Evolutionary conservation across 331 rosid genomes (phyloP), one percentile per base, ranked within the genome.

Genomic region (Pyrus hybrid): DNA sequence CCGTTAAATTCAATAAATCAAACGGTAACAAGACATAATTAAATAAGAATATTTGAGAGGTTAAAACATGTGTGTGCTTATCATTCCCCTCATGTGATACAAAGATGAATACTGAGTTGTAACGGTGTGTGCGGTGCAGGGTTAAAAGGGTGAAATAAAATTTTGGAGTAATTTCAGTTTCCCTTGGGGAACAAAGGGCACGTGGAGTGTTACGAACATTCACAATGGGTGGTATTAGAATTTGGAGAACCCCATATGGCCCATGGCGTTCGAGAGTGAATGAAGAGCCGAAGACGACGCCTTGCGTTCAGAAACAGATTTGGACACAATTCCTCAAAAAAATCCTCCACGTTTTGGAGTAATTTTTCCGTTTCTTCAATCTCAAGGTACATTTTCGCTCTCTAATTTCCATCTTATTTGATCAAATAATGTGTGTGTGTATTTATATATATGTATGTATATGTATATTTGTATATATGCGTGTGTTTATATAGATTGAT

Each of bases 241-340:
- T 43, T 43, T 43, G 5, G 51, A 43, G 51, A 43, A 43, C 45
- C 45, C 45, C 45, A 37, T 37, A 37, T 43, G 49, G 18, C 7
- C 53, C 45, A 37, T 58, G 68, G 58, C 57, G 67, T 57, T 56
- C 23, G 35, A 18, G 22, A 43, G 25, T 22, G 23, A 58, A 35
- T 72, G 68, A 73, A 60, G 43, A 72, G n/a, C 76, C 77, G 77
- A 61, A 61, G 60, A 41, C 20, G 60, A 73, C 68, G 77, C 77
- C 13, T 9, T 61, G 51, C 77, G 43, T 73, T 54, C 13, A 54
- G 58, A 61, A 37, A 37, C 16, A 61, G 10, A 58, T 60, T 73
- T 41, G 41, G 26, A 23, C 37, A 60, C 60, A 58, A 21, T 35
- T 51, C 54, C 65, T 29, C 22, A 71, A 51, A 57, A 63, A 78